A percentile compares a stretch with the other conserved stretches of the same genome.
Conservation (phyloP, 805 yeast species). For the Yamadazyma takamatsuzukensis region DNA sequence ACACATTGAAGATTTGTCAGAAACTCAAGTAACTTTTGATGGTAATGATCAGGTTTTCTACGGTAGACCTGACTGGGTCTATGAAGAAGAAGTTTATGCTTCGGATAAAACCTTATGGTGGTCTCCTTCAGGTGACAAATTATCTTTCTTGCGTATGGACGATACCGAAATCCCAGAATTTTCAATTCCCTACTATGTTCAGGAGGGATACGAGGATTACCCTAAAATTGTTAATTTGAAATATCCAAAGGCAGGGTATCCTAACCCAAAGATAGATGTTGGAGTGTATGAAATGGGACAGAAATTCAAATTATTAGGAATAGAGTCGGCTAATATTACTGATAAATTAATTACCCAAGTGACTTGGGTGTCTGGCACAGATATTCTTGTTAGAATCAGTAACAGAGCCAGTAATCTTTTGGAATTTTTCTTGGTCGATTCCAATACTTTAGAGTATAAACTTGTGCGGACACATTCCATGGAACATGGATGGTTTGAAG, state of each 20-base stretch:
- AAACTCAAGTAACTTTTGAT: conserved; percentile 42
- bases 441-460: conserved; percentile 17
- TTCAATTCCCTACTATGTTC: conserved; percentile 49
- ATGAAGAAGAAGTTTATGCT: conserved; percentile 73
- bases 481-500: conserved; percentile 60
- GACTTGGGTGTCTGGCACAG: conserved; percentile 51
- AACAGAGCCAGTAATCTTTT: conserved; percentile 59
- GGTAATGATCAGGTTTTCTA: conserved; percentile 53
- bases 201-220: conserved; percentile 35
- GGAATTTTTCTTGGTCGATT: conserved; percentile 46
- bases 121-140: conserved; percentile 57
- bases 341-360: conserved; percentile 56
- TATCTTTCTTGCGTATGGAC: conserved; percentile 54
- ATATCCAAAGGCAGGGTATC: conserved; percentile 73
- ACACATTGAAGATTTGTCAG: conserved; percentile 23
- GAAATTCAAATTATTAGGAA: conserved; percentile 14
- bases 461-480: conserved; percentile 45
- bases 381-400: conserved; percentile 54
- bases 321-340: conserved; percentile 20
- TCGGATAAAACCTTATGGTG: conserved; percentile 68
- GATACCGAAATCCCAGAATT: conserved; percentile 56
- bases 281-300: conserved; percentile 36
- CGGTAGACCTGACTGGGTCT: conserved; percentile 80
- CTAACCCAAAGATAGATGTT: conserved; percentile 54
- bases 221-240: conserved; percentile 46